Base-by-base conservation (phyloP, 2,329 filamentous ascomycete species). In the Colletotrichum tropicicola region DNA sequence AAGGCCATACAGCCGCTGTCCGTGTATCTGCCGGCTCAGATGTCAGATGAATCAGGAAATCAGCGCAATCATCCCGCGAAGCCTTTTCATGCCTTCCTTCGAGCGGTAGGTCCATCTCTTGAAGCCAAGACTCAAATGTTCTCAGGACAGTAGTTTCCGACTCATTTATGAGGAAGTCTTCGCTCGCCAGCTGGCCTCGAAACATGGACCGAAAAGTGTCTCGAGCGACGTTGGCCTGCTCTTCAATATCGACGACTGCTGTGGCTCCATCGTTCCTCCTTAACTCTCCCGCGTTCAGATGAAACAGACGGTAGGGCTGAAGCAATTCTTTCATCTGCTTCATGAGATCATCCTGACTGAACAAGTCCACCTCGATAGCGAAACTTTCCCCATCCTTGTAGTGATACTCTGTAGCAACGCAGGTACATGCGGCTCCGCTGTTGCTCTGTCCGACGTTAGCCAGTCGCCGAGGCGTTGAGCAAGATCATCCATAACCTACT, bases 361-460 rank as follows among this genome's bases (percentile, higher is more conserved):
- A 81, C 3, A 69, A 27, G 1, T 79, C 73, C 0, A 80, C 73
- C 1, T 76, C 57, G 2, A 84, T 73, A 0, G 68, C 63, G 51
- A 81, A 78, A 6, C 70, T 56, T 5, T 74, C 65, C 0, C 53
- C 39, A 2, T 72, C 71, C 43, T 80, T 79, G 59, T 77, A 79
- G 60, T 76, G 74, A 59, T 82, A 84, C 48, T 84, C 82, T 0
- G 82, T 85, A 0, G 78, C 81, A 1, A 80, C 80, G 35, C 80
- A 84, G 0, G 82, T 85, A 53, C 82, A 85, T 0, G 82, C 82
- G n/a, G 71, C 70, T 2, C 82, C 82, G 13, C 73, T 77, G 58
- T 75, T 78, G 66, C 81, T 83, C 82, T 85, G 37, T 39, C 32
- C 23, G 0, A 17, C 27, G 21, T 17, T 49, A 25, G 41, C 21